Evolutionary conservation across 2,329 filamentous ascomycete genomes (phyloP).

Genomic region (Ascochyta fabae): DNA sequence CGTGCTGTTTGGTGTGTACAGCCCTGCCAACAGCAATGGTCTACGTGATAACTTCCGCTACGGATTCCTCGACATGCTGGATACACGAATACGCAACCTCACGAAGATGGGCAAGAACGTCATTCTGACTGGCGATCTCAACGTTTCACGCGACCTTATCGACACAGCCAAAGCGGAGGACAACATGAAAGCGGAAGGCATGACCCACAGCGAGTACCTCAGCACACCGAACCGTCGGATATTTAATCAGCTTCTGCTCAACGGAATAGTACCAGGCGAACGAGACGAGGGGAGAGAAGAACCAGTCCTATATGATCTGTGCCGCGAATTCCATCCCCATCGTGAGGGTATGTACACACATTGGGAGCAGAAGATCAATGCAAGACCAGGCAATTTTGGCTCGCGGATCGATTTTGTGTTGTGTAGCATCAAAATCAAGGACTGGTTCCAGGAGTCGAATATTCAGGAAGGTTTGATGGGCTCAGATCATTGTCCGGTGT

Average conservation of each 20-base stretch:
- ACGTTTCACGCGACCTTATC: constrained; percentile 72
- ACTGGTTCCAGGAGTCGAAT: constrained; percentile 80
- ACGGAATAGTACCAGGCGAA: constrained; percentile 70
- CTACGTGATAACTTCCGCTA: constrained; percentile 81
- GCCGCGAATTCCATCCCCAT: constrained; percentile 78
- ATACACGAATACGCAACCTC: constrained; percentile 85
- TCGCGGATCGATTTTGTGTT: constrained; percentile 93
- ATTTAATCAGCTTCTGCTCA: constrained; percentile 84
- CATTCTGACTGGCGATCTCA: constrained; percentile 85
- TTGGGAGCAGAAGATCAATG: constrained; percentile 94
- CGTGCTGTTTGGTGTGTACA: constrained; percentile 90
- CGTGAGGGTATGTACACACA: constrained; percentile 93
- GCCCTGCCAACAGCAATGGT: constrained; percentile 87
- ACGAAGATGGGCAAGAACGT: constrained; percentile 81
- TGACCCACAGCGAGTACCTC: constrained; percentile 75
- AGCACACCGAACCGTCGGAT: constrained; percentile 74
- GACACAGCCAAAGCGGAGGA: constrained; percentile 81
- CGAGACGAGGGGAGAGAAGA: constrained; percentile 73
- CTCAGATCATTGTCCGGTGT: constrained; percentile 96
- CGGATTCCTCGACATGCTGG: constrained; percentile 79
- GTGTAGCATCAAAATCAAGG: constrained; percentile 77
- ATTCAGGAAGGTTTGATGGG: constrained; percentile 95
- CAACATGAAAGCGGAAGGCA: constrained; percentile 70
- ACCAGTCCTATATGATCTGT: constrained; percentile 82
- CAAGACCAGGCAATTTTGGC: constrained; percentile 93